Evolutionary conservation across 2,329 filamentous ascomycete species (phyloP).

Genomic region (Alternaria ethzedia): DNA sequence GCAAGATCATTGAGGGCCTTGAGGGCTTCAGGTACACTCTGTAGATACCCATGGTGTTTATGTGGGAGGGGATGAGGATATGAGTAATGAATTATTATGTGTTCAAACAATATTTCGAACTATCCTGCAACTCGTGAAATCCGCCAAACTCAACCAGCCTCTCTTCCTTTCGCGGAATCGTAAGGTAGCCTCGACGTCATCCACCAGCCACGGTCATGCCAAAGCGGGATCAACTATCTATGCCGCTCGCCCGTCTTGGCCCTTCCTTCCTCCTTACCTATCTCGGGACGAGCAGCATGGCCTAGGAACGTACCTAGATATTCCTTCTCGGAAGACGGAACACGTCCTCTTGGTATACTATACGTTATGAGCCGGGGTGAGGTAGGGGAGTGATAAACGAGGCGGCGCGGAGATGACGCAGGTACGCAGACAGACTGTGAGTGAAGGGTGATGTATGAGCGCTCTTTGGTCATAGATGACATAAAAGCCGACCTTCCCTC

Average conservation of each 20-base stretch:
- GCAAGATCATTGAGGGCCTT: constrained; percentile 48
- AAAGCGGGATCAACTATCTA: not conserved
- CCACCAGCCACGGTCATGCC: not conserved
- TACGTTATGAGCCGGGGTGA: not conserved
- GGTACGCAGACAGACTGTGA: not conserved
- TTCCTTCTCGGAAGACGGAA: not conserved
- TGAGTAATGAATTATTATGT: not conserved
- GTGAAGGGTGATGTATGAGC: not conserved
- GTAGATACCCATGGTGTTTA: constrained; percentile 3
- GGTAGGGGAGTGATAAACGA: not conserved
- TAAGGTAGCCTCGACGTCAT: not conserved
- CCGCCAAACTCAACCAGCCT: no score
- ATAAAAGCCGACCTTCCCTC: not conserved
- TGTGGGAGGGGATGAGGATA: no score
- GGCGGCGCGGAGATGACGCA: not conserved
- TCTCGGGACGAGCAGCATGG: not conserved
- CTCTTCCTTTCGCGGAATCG: no score
- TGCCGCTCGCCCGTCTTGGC: not conserved
- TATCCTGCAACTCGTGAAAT: not conserved
- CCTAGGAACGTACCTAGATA: not conserved
- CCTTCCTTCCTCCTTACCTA: not conserved
- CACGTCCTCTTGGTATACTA: not conserved
- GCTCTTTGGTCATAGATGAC: not conserved
- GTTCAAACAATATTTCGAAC: not conserved
- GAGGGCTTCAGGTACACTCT: constrained; percentile 42